Evolutionary conservation across 495 filamentous ascomycete genomes (phyloP).

Genomic region (Xylaria longipes): DNA sequence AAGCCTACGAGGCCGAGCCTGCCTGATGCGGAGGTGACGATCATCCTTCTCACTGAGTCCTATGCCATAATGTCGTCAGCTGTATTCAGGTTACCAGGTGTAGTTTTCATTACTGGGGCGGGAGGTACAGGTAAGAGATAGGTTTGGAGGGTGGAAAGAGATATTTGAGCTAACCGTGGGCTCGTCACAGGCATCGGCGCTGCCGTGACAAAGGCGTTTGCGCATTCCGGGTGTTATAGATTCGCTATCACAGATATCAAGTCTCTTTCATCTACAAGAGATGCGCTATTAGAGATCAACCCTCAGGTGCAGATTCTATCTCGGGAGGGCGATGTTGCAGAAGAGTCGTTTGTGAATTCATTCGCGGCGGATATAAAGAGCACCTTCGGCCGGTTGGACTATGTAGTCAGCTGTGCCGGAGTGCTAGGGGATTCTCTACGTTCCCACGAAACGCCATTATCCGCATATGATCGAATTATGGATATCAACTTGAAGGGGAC

Average conservation of each 20-base stretch:
- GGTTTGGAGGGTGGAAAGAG: neutral
- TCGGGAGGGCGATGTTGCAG: constrained; percentile 48
- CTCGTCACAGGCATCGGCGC: constrained; percentile 58
- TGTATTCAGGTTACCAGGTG: constrained; percentile 34
- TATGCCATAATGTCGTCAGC: constrained; percentile 24
- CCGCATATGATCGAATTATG: constrained; percentile 57
- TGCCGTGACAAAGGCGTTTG: constrained; percentile 58
- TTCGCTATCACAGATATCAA: constrained; percentile 61
- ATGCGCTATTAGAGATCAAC: constrained; percentile 40
- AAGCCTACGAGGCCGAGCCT: neutral
- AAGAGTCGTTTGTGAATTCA: constrained; percentile 50
- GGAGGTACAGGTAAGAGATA: constrained; percentile 31
- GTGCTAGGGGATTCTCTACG: constrained; percentile 24
- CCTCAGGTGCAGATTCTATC: constrained; percentile 41
- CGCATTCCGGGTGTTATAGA: constrained; percentile 52
- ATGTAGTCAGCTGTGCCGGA: constrained; percentile 59
- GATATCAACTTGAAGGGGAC: constrained; percentile 59
- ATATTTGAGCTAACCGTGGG: neutral
- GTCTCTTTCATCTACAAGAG: constrained; percentile 45
- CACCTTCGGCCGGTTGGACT: constrained; percentile 56
- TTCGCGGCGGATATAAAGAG: constrained; percentile 43
- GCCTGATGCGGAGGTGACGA: neutral
- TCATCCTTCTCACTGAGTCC: neutral
- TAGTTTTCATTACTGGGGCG: constrained; percentile 35
- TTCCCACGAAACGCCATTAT: constrained; percentile 32